Evolutionary conservation across 2,329 filamentous ascomycete species (phyloP).

Genomic region (Dothiorella sarmentorum): DNA sequence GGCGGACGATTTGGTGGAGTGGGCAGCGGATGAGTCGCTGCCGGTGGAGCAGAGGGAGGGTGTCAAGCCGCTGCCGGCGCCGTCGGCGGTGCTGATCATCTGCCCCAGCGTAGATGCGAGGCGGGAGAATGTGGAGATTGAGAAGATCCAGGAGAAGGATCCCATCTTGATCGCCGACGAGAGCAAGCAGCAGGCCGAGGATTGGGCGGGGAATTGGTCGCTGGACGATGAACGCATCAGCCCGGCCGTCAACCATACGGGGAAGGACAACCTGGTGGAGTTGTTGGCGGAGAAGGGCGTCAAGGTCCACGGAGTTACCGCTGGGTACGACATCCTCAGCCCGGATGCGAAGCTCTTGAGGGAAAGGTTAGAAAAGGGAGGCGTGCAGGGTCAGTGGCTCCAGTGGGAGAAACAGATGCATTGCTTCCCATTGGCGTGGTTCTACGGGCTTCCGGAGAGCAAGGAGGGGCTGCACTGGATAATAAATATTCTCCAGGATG

Average conservation of each 20-base stretch:
- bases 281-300: conserved; percentile 41
- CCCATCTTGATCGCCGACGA: conserved; percentile 45
- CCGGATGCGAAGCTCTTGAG: conserved; percentile 52
- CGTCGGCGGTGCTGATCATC: conserved; percentile 43
- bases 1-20: conserved; percentile 1
- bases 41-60: neutral
- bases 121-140: conserved; percentile 45
- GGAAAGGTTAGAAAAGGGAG: conserved; percentile 42
- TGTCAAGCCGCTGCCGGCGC: conserved; percentile 22
- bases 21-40: neutral
- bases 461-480: conserved; percentile 47
- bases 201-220: conserved; percentile 43
- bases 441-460: conserved; percentile 49
- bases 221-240: conserved; percentile 47
- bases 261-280: conserved; percentile 38
- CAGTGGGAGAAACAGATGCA: conserved; percentile 61
- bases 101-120: conserved; percentile 50
- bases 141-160: conserved; percentile 40
- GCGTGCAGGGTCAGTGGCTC: conserved; percentile 53
- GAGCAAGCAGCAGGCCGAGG: conserved; percentile 41
- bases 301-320: conserved; percentile 51
- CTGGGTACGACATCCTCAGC: conserved; percentile 51
- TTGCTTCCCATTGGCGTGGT: conserved; percentile 53
- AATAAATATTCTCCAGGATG: conserved; percentile 31
- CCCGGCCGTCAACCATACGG: conserved; percentile 34